phyloP scores from a whole-genome alignment of 1,284 basidiomycete species.

The Hypsizygus ulmarius region DNA sequence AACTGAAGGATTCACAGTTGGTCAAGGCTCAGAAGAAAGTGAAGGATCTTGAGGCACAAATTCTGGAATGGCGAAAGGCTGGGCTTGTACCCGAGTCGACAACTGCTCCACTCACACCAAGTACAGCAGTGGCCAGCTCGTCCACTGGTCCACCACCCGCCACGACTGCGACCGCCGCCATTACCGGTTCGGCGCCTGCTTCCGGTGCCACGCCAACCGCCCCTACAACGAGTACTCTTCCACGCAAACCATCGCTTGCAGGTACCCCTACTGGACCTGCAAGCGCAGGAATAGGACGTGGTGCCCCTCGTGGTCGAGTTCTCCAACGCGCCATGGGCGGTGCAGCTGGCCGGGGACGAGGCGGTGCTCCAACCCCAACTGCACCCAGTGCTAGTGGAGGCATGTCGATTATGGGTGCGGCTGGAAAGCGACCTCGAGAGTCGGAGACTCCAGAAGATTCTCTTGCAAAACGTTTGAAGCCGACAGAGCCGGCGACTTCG shows the following conservation, averaged over 20 bases:
- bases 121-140: constrained; percentile 20
- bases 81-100: constrained; percentile 40
- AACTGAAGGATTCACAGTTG: constrained; percentile 67
- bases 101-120: constrained; percentile 22
- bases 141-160: constrained; percentile 11
- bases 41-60: constrained; percentile 64
- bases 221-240: constrained; percentile 19
- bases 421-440: constrained; percentile 65
- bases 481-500: constrained; percentile 30
- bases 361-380: constrained; percentile 27
- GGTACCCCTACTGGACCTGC: constrained; percentile 13
- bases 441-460: constrained; percentile 56
- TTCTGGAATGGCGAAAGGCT: constrained; percentile 52
- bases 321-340: constrained; percentile 19
- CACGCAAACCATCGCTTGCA: constrained; percentile 23
- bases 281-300: constrained; percentile 17
- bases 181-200: constrained; percentile 17
- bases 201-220: constrained; percentile 21
- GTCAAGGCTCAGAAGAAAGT: constrained; percentile 54
- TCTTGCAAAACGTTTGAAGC: constrained; percentile 69
- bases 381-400: constrained; percentile 30
- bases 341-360: constrained; percentile 23
- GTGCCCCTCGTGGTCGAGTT: constrained; percentile 17
- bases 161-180: constrained; percentile 20
- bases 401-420: constrained; percentile 66